Conservation (phyloP, 2,329 filamentous ascomycete genomes). For the Aspergillus thermomutatus region DNA sequence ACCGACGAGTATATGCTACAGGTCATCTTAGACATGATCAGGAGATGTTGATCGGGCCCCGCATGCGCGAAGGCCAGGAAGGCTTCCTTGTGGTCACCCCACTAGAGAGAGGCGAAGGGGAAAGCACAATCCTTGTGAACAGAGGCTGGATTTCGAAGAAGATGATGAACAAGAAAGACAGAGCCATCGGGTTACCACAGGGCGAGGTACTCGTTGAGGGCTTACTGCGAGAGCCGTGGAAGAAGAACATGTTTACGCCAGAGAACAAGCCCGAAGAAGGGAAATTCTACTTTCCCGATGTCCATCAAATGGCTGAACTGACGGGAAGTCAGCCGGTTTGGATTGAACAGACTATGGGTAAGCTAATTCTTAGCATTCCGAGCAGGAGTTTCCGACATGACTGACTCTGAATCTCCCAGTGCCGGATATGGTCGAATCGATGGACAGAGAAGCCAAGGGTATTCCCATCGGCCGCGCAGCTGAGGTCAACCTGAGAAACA, state of each 20-base stretch:
- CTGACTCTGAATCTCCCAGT: conserved; percentile 47
- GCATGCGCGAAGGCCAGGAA: conserved; percentile 82
- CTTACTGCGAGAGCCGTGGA: conserved; percentile 81
- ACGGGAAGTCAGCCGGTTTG: conserved; percentile 84
- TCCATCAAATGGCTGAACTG: conserved; percentile 81
- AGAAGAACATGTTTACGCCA: conserved; percentile 97
- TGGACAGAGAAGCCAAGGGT: conserved; percentile 73
- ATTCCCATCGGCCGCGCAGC: conserved; percentile 84
- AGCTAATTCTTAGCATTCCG: conserved; percentile 14
- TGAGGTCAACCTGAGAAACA: conserved; percentile 92
- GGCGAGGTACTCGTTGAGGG: conserved; percentile 79
- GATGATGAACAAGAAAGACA: conserved; percentile 60
- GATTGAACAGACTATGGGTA: conserved; percentile 95
- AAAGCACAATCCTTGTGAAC: conserved; percentile 77
- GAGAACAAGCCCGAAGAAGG: conserved; percentile 78
- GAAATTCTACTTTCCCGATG: conserved; percentile 94
- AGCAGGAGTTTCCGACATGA: not conserved
- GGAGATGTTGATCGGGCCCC: conserved; percentile 94
- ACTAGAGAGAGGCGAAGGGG: conserved; percentile 63
- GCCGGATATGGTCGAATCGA: conserved; percentile 71
- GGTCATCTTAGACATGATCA: conserved; percentile 79
- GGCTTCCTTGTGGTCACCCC: conserved; percentile 92
- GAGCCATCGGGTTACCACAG: conserved; percentile 62
- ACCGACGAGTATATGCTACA: conserved; percentile 72
- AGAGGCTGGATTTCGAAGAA: conserved; percentile 88